Base-by-base conservation (phyloP, 2,329 filamentous ascomycete genomes). In the Colletotrichum echinochloae region DNA sequence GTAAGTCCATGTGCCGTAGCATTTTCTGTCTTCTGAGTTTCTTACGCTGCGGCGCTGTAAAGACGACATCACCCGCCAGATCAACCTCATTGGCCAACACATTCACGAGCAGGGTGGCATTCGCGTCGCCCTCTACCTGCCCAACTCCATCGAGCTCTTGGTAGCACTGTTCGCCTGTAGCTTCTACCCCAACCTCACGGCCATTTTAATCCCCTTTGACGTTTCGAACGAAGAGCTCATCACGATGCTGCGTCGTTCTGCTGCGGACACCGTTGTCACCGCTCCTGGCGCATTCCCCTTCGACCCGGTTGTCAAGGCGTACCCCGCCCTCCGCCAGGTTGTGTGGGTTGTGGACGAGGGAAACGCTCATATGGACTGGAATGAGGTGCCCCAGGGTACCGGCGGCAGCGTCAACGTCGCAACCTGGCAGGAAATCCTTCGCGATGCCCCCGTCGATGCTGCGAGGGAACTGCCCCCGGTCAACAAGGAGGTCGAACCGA, bases 321-420 rank as follows among this genome's bases (percentile, higher is more conserved):
- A 93, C 76, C 87, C 91, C 6, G 86, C 88, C 46, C 86, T 99
- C 55, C 91, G 90, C 72, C 90, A 94, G 74, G 86, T 97, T 39
- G 88, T 98, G 75, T 98, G 95, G 94, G 95, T 98, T 16, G 94
- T 97, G 6, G 95, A 98, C 76, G 89, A 94, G 77, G 94, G 94
- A 51, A 98, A 91, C 83, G 89, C 90, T 75, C 95, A 98, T 78
- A 92, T 99, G 87, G 95, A 97, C 81, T 99, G 95, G 95, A 95
- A 94, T 75, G 93, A 95, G 78, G 89, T 95, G 2, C 94, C 95
- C 14, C 88, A 92, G 77, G 92, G 92, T 61, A 91, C 91, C 66
- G 91, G 91, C 20, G 89, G 91, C 67, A 90, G 87, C 72, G 86
- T 97, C 71, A 92, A 92, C 66, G 92, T 98, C 20, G 89, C 91